phyloP scores from a whole-genome alignment of 345 rosid species.

The Dimocarpus longan region DNA sequence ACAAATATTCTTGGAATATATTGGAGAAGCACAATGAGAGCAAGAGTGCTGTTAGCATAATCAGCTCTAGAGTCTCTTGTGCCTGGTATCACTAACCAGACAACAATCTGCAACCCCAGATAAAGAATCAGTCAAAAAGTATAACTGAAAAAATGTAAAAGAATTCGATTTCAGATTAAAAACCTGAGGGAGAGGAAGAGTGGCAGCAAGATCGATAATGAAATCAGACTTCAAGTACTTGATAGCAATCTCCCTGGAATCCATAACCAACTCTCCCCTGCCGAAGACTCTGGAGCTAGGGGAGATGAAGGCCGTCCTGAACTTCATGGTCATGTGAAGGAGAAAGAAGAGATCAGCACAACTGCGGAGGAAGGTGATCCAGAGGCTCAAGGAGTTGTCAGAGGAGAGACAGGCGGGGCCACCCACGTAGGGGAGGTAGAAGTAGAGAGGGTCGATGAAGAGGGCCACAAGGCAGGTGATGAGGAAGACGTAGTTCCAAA shows the following conservation, averaged over 20 bases:
- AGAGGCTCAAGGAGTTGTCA: conserved; percentile 50
- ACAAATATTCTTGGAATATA: conserved; percentile 79
- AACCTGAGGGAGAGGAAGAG: conserved; percentile 87
- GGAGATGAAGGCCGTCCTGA: conserved; percentile 79
- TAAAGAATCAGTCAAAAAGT: not conserved
- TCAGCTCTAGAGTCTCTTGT: conserved; percentile 52
- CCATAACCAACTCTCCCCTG: conserved; percentile 89
- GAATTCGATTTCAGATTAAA: not conserved
- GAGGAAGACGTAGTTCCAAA: conserved; percentile 92
- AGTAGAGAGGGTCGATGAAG: conserved; percentile 87
- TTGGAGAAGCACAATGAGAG: conserved; percentile 69
- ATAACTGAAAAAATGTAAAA: not conserved
- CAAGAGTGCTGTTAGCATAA: conserved; percentile 66
- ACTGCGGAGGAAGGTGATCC: conserved; percentile 67
- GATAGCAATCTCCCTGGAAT: conserved; percentile 62
- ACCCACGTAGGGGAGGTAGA: conserved; percentile 64
- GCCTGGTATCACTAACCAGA: conserved; percentile 72
- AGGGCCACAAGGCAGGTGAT: conserved; percentile 70
- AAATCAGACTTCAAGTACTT: conserved; percentile 75
- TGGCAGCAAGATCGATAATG: conserved; percentile 71
- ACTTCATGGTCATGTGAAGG: conserved; percentile 73
- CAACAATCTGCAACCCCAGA: conserved; percentile 53
- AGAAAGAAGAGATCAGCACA: conserved; percentile 65
- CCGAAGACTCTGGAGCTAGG: conserved; percentile 80
- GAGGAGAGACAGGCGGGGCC: conserved; percentile 56